phyloP scores from a whole-genome alignment of 352 stramenopile genomes.

The Phytophthora nicotianae region DNA sequence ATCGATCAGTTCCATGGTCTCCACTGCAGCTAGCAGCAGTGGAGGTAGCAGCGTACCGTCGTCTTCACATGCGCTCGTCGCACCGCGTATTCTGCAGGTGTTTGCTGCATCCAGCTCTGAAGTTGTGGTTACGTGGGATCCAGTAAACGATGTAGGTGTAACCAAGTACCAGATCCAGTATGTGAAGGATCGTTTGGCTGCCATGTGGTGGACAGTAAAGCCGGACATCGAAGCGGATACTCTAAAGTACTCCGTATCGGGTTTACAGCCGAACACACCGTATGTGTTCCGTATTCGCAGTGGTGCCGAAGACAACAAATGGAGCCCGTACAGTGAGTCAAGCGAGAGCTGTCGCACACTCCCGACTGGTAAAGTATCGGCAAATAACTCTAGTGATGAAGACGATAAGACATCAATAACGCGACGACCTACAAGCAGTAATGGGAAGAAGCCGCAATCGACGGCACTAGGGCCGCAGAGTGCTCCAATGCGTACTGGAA shows the following conservation, averaged over 20 bases:
- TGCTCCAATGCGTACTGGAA: constrained; percentile 56
- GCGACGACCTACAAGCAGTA: constrained; percentile 9
- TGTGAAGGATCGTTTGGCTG: constrained; percentile 74
- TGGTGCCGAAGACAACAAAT: constrained; percentile 54
- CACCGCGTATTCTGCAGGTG: constrained; percentile 63
- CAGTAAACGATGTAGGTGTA: constrained; percentile 56
- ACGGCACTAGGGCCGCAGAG: constrained; percentile 17
- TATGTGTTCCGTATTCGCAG: constrained; percentile 83
- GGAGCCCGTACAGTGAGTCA: constrained; percentile 77
- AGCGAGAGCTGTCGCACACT: constrained; percentile 70
- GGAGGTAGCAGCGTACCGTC: constrained; percentile 7
- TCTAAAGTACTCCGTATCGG: constrained; percentile 56
- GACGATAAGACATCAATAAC: constrained; percentile 17
- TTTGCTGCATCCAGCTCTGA: constrained; percentile 62
- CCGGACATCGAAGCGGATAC: constrained; percentile 65
- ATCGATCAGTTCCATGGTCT: constrained; percentile 28
- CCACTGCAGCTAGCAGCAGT: constrained; percentile 24
- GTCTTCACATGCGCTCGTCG: constrained; percentile 21
- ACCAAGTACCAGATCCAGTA: constrained; percentile 86
- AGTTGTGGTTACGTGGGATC: constrained; percentile 79
- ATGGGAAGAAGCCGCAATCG: constrained; percentile 11
- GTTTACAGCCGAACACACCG: constrained; percentile 60
- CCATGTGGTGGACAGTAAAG: constrained; percentile 83
- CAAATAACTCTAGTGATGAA: constrained; percentile 29
- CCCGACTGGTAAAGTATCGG: constrained; percentile 10